Base-by-base conservation (phyloP, 2,329 filamentous ascomycete species). In the Colletotrichum lindemuthianum region DNA sequence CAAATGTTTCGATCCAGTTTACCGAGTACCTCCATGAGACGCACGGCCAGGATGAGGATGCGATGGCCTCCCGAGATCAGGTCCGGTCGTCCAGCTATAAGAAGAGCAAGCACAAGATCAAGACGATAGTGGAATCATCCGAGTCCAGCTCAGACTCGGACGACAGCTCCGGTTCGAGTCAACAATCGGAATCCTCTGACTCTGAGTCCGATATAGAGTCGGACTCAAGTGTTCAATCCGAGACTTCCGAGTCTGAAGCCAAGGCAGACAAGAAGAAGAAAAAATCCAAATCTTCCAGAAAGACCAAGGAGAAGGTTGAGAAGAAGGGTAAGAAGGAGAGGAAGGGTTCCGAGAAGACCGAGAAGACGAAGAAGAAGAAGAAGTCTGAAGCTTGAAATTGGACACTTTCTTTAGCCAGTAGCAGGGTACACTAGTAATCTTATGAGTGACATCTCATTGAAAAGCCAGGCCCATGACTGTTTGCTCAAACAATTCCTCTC, bases 21-120 rank as follows among this genome's bases (percentile, higher is more conserved):
- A 58, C 49, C 6, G 55, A 58, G 10, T 58, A 58, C 16, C 55
- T 58, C 13, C 12, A 33, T 7, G 16, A 50, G n/a, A 50, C 55
- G 36, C 55, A 58, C 24, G 55, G 45, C 1, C 45, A 36, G 1
- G 55, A 58, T 1, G 55, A 58, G 24, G 55, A 49, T 13, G 15
- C 33, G 39, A 55, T 15, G 6, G 52, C 52, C 2, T 24, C n/a
- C 1, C 33, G 41, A 9, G 52, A 55, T 8, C 52, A 55, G 41
- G 15, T 9, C 13, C 47, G 47, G 15, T 11, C 10, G 2, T 5
- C 47, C 6, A 34, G 8, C 8, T 36, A 34, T 33, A 47, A 12
- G 6, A 6, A 15, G 36, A 47, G 33, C n/a, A 32, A 15, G 15
- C 39, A 3, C n/a, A 24, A 12, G 33, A 11, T 10, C 16, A 41